A percentile compares a stretch with the other conserved stretches of the same genome.
These are phyloP conservation scores for Sugiyamaella floridensis DNA, from an alignment of 805 yeast species.

Conservation along the genomic window DNA sequence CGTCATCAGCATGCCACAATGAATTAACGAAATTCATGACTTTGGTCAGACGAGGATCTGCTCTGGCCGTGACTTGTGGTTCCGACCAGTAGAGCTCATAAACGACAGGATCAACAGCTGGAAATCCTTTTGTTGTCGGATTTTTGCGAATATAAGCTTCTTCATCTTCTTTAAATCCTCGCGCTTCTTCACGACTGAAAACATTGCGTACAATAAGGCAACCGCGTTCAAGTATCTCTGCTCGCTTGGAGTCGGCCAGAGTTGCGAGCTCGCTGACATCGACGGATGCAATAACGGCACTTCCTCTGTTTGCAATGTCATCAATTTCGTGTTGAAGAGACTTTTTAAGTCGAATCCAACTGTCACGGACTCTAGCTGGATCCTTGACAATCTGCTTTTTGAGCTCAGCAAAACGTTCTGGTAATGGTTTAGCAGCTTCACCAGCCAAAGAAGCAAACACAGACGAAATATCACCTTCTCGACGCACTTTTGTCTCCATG, in stretches of 20 bases:
- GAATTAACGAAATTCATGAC: conserved; percentile 27
- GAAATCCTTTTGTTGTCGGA: conserved; percentile 25
- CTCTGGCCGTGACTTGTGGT: conserved; percentile 35
- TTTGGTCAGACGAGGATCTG: conserved; percentile 32
- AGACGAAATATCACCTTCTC: conserved; percentile 15
- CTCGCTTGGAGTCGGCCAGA: background rate
- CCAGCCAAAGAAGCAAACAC: conserved; percentile 18
- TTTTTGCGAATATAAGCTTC: conserved; percentile 26
- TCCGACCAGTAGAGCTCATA: conserved; percentile 37
- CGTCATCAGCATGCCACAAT: conserved; percentile 29
- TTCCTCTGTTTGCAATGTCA: conserved; percentile 3
- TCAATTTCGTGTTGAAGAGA: conserved; percentile 8
- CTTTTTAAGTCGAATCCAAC: conserved; percentile 6
- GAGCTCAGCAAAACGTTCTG: conserved; percentile 6
- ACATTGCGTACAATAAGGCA: conserved; percentile 31
- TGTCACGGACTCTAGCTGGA: background rate
- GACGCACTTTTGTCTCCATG: background rate
- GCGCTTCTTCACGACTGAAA: conserved; percentile 25
- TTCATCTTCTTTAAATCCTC: conserved; percentile 22
- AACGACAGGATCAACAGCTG: conserved; percentile 22
- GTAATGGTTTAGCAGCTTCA: conserved; percentile 8
- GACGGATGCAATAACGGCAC: conserved; percentile 9
- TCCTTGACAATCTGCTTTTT: conserved; percentile 7
- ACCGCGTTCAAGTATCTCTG: conserved; percentile 22
- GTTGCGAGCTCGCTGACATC: conserved; percentile 4